phyloP scores from a whole-genome alignment of 1,139 yeast species.

The Taphrina flavorubra region DNA sequence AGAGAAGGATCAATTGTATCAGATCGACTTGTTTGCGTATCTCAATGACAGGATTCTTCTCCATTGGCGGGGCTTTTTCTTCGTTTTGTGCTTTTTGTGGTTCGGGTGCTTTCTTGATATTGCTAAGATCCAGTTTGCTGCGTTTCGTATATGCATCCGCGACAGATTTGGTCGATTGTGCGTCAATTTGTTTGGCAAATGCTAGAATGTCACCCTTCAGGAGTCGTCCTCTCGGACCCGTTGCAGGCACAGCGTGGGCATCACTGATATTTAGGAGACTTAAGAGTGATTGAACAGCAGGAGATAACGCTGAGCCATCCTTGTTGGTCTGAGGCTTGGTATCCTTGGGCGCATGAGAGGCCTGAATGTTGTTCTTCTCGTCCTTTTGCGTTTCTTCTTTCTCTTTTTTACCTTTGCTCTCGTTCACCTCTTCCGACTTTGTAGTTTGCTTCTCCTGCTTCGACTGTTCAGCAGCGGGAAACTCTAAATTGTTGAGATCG shows the following conservation, averaged over 20 bases:
- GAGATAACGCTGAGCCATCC: slow-evolving; percentile 59
- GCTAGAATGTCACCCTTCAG: slow-evolving; percentile 92
- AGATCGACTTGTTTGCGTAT: slow-evolving; percentile 44
- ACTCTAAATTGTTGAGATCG: slow-evolving; percentile 67
- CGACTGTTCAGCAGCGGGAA: slow-evolving; percentile 56
- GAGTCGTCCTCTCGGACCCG: slow-evolving; percentile 88
- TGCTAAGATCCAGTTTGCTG: slow-evolving; percentile 75
- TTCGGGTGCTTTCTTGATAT: slow-evolving; percentile 60
- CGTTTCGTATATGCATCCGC: slow-evolving; percentile 63
- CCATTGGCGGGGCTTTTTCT: slow-evolving; percentile 50
- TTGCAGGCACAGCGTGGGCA: slow-evolving; percentile 80
- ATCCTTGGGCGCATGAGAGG: background rate
- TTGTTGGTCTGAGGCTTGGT: slow-evolving; percentile 16
- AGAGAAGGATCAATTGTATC: slow-evolving; percentile 42
- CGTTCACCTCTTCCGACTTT: background rate
- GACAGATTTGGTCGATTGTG: slow-evolving; percentile 60
- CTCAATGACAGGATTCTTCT: slow-evolving; percentile 51
- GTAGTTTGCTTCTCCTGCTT: slow-evolving; percentile 42
- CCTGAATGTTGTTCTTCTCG: background rate
- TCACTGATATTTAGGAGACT: slow-evolving; percentile 65
- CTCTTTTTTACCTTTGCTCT: background rate
- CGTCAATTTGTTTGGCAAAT: slow-evolving; percentile 71
- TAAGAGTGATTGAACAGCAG: slow-evolving; percentile 77
- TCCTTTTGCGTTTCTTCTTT: background rate
- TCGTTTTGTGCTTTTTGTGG: slow-evolving; percentile 47